Evolutionary conservation across 495 filamentous ascomycete species (phyloP).

Genomic region (Achaetomiella virescens): DNA sequence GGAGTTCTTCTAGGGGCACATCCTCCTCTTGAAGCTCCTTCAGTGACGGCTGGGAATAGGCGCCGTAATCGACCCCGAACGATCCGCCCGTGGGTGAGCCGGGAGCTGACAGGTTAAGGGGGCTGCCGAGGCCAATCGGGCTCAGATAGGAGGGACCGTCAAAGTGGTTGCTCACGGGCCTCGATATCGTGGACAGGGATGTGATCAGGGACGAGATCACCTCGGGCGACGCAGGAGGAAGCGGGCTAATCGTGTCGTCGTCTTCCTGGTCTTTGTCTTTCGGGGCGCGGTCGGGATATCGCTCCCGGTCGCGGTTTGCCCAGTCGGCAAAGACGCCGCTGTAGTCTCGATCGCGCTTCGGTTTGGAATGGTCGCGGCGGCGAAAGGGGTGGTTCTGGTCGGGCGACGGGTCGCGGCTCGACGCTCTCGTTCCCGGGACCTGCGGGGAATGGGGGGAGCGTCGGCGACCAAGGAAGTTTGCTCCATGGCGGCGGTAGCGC

Average conservation of each 20-base stretch:
- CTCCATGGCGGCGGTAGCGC: constrained; percentile 26
- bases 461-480: constrained; percentile 15
- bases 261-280: constrained; percentile 29
- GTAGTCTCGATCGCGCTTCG: constrained; percentile 19
- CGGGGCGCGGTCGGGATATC: constrained; percentile 25
- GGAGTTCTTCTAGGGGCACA: constrained; percentile 48
- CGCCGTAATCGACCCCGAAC: constrained; percentile 67
- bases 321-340: constrained; percentile 28
- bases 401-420: constrained; percentile 13
- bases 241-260: constrained; percentile 10
- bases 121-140: constrained; percentile 25
- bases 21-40: constrained; percentile 57
- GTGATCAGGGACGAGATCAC: constrained; percentile 93
- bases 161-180: constrained; percentile 66
- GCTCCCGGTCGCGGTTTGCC: constrained; percentile 23
- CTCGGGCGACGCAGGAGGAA: constrained; percentile 71
- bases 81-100: constrained; percentile 48
- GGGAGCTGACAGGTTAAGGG: constrained; percentile 44
- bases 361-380: constrained; percentile 13
- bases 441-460: constrained; percentile 27
- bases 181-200: constrained; percentile 79
- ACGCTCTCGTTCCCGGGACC: constrained; percentile 28
- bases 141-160: constrained; percentile 40
- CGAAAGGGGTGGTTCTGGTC: constrained; percentile 2
- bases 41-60: constrained; percentile 43